Evolutionary conservation across 169 alveolate species (phyloP), one percentile per base, ranked within the genome.

Genomic region (Plasmodium blacklocki): DNA sequence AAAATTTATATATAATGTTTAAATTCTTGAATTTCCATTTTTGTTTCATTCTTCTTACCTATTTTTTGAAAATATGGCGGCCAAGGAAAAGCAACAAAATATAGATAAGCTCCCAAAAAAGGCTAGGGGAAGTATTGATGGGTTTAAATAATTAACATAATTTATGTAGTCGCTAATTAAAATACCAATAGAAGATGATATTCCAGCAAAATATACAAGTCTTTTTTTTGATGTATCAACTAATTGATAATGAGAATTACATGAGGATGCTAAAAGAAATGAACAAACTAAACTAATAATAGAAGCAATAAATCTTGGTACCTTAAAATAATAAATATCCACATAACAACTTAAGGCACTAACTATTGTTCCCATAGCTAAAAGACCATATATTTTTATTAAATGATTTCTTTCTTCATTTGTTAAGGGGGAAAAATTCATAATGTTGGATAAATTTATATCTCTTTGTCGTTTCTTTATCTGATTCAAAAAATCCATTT

Each of bases 291-390:
- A 80, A 32, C 90, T 80, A 32, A 68, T 8, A 8, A 80, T 80
- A 19, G 90, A 80, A 19, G 90, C 90, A 54, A 80, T 18, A 80
- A 80, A 80, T 80, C 83, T 80, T 60, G 90, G 90, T 32, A 80
- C 43, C 56, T 67, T 80, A 18, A 80, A 21, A 80, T 54, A 67
- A 67, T 67, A 19, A 15, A 80, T 67, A 60, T 80, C 90, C 50
- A 80, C 26, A 67, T 80, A 80, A 64, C 90, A 80, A 56, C 90
- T 80, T 45, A 80, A 23, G 9, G 83, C 90, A 43, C 83, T 80
- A 9, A 80, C 43, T 59, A 80, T 80, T 15, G 90, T 80, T 19
- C 90, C 90, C 9, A 80, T 21, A n/a, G 90, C 90, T 54, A 80
- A 60, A n/a, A 80, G 80, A 9, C 90, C 83, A 64, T 80, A 80